Base-by-base conservation (phyloP, 1,284 basidiomycete genomes). In the Cystobasidium sp. region DNA sequence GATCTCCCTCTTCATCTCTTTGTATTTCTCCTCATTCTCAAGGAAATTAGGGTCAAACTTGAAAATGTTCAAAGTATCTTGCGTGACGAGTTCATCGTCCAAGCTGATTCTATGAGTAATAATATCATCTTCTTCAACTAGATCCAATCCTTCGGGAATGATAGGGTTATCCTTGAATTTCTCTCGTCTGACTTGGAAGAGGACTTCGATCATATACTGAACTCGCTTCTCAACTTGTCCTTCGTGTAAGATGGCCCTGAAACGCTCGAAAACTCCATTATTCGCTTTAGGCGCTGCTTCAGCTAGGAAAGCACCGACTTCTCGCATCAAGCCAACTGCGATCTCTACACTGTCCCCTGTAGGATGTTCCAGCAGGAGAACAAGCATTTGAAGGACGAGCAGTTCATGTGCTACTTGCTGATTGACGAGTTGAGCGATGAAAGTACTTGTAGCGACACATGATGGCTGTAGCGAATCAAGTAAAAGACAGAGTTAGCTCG, bases 191-290 rank as follows among this genome's bases (percentile, higher is more conserved):
- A 97, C 93, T 83, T 97, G 94, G 91, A 97, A 97, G 67, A 97
- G 86, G 5, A 99, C 96, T 84, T 99, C 97, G 80, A 99, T 94
- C 97, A 98, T 98, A 84, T 97, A 99, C 82, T 99, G 96, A 37
- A 97, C 94, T 78, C 97, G 89, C 81, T 98, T 95, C 81, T 91
- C 93, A 83, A 99, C 96, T 52, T 87, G 85, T 58, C 93, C 94
- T 82, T 99, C 97, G 83, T 99, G 97, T 55, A 99, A 85, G 6
- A 98, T 94, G 0, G 93, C 92, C 62, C 96, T 90, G 88, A 99
- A 98, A 49, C 94, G 91, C 82, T 98, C 97, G 81, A 90, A 98
- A 53, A 97, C 90, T 64, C 89, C 90, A 51, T 93, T 91, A 81
- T 93, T 97, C 75, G 93, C 94, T 82, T 95, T 94, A 22, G 96